Evolutionary conservation across 768 basidiomycete genomes (phyloP).

Genomic region (Cystofilobasidium ferigula): DNA sequence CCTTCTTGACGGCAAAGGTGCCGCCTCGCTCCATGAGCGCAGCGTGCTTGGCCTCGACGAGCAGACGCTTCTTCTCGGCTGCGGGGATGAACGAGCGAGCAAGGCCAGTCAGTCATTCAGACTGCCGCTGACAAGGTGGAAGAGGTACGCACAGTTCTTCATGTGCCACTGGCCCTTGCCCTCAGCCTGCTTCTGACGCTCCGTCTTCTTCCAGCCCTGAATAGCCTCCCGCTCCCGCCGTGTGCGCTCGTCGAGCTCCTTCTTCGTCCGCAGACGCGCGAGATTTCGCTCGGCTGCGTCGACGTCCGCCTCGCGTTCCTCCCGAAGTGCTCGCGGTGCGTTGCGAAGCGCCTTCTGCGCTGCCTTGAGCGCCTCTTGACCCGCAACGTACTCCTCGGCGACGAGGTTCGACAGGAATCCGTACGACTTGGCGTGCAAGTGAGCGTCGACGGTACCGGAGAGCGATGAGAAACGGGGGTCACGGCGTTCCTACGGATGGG

Average conservation of each 20-base stretch:
- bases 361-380: constrained; percentile 61
- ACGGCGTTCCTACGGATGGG: constrained; percentile 50
- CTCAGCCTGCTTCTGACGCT: constrained; percentile 54
- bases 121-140: constrained; percentile 7
- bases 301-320: constrained; percentile 58
- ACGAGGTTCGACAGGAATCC: constrained; percentile 61
- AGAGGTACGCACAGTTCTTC: constrained; percentile 55
- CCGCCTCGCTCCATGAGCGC: constrained; percentile 67
- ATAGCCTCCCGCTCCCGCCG: constrained; percentile 62
- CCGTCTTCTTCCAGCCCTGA: constrained; percentile 46
- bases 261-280: constrained; percentile 62
- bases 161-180: constrained; percentile 79
- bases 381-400: constrained; percentile 51
- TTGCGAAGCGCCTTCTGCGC: constrained; percentile 51
- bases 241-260: constrained; percentile 61
- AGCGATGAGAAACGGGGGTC: constrained; percentile 77
- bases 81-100: constrained; percentile 16
- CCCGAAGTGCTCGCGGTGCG: constrained; percentile 32
- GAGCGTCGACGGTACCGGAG: constrained; percentile 51
- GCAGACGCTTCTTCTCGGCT: constrained; percentile 68
- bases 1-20: constrained; percentile 68
- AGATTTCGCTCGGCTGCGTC: constrained; percentile 58
- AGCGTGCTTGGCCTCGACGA: constrained; percentile 66
- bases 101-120: neutral
- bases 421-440: constrained; percentile 61